phyloP scores from a whole-genome alignment of 116 monocot species.

The Thalassia testudinum region DNA sequence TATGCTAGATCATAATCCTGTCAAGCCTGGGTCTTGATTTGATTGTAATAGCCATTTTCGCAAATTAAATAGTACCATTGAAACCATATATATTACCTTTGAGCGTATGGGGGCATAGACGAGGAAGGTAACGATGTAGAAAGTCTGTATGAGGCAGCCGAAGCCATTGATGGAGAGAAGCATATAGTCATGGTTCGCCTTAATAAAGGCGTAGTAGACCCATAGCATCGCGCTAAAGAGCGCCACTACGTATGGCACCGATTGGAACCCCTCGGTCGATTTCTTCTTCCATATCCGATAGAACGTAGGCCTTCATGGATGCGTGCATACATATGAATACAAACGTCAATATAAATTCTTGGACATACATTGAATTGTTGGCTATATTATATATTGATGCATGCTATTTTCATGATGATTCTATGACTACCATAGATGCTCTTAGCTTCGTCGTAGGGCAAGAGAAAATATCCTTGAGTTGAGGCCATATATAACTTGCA shows the following conservation, averaged over 20 bases:
- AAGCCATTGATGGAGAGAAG: slow-evolving; percentile 17
- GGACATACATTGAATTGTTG: neutral
- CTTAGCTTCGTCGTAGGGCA: too few species aligned
- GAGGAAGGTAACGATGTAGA: slow-evolving; percentile 17
- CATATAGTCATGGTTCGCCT: slow-evolving; percentile 7
- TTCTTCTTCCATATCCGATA: slow-evolving; percentile 23
- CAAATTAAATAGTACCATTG: too few species aligned
- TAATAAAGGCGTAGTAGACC: slow-evolving; percentile 44
- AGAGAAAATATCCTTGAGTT: neutral
- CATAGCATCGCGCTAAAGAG: slow-evolving; percentile 45
- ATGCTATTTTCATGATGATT: too few species aligned
- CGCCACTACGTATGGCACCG: slow-evolving; percentile 30
- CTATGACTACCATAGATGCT: too few species aligned
- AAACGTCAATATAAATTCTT: too few species aligned
- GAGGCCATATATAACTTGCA: neutral
- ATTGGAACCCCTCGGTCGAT: slow-evolving; percentile 47
- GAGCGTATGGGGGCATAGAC: slow-evolving; percentile 10
- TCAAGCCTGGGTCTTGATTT: too few species aligned
- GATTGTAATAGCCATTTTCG: too few species aligned
- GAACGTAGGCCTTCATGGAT: slow-evolving; percentile 34
- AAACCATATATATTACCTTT: too few species aligned
- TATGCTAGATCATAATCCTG: too few species aligned
- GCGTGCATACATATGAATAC: too few species aligned
- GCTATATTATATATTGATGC: neutral
- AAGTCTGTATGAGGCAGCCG: slow-evolving; percentile 14